Evolutionary conservation across 192 early-diverging fungal genomes (phyloP).

Genomic region (Coemansia sp.): DNA sequence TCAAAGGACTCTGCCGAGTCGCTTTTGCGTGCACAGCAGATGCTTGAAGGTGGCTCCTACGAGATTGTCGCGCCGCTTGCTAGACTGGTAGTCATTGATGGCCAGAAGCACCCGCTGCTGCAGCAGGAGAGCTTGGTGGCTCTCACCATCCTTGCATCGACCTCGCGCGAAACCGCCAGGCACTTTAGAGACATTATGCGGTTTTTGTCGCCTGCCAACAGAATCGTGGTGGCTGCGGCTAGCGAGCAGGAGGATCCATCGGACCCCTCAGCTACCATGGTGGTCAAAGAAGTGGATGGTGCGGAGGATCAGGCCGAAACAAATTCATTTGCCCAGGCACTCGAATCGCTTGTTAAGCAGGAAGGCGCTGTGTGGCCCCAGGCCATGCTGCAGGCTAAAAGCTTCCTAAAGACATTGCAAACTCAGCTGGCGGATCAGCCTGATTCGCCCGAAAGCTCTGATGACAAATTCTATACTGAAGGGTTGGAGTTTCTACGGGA

Average conservation of each 20-base stretch:
- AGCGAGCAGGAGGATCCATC: neutral
- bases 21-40: neutral
- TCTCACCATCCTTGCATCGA: conserved; percentile 28
- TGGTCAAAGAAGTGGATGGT: neutral
- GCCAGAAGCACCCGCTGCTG: conserved; percentile 42
- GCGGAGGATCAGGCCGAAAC: neutral
- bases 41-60: conserved; percentile 1
- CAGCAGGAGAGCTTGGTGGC: conserved; percentile 47
- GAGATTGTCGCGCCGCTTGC: conserved; percentile 36
- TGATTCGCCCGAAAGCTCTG: neutral
- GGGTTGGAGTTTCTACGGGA: conserved; percentile 8
- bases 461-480: neutral
- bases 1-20: neutral
- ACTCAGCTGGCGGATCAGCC: neutral
- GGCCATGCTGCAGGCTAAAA: conserved; percentile 37
- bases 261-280: too few species aligned
- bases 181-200: conserved; percentile 11
- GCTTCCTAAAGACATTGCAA: conserved; percentile 12
- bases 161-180: neutral
- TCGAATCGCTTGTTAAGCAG: conserved; percentile 5
- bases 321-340: conserved; percentile 9
- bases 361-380: conserved; percentile 27
- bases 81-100: conserved; percentile 30
- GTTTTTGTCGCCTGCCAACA: conserved; percentile 6
- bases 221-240: neutral